Conservation (phyloP, 495 filamentous ascomycete genomes). For the Trichocladium uniseriatum region DNA sequence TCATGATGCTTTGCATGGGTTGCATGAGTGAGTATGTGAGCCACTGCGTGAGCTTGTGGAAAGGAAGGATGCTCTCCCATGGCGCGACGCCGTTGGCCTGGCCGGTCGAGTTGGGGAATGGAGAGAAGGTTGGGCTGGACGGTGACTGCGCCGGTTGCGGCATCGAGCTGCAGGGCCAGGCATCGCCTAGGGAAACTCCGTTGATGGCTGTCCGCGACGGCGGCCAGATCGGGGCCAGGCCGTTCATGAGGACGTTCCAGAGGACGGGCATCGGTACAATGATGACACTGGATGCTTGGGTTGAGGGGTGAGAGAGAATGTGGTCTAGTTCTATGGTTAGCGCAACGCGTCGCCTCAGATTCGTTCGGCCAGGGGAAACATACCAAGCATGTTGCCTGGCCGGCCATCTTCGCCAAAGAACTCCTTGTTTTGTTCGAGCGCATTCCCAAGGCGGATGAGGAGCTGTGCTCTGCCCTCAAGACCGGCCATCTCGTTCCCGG, state of each 20-base stretch:
- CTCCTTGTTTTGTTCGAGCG: slow-evolving; percentile 64
- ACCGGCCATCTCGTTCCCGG: slow-evolving; percentile 74
- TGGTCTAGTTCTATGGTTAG: slow-evolving; percentile 52
- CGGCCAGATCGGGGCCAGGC: slow-evolving; percentile 83
- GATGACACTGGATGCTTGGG: slow-evolving; percentile 74
- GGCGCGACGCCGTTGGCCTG: slow-evolving; percentile 42
- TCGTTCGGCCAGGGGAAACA: background rate
- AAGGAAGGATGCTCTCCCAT: slow-evolving; percentile 93
- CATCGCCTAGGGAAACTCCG: slow-evolving; percentile 82
- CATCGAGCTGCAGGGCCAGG: slow-evolving; percentile 83
- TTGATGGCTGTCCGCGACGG: slow-evolving; percentile 79
- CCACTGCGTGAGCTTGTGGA: slow-evolving; percentile 76
- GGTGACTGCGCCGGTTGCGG: slow-evolving; percentile 54
- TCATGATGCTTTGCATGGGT: slow-evolving; percentile 69
- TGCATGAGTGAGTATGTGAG: slow-evolving; percentile 80
- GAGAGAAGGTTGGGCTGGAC: slow-evolving; percentile 35
- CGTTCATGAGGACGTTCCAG: slow-evolving; percentile 83
- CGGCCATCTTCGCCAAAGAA: slow-evolving; percentile 78
- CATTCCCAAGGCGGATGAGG: slow-evolving; percentile 63
- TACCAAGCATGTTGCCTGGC: slow-evolving; percentile 94
- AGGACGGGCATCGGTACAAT: slow-evolving; percentile 86
- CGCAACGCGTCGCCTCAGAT: background rate
- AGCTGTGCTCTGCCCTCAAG: slow-evolving; percentile 79
- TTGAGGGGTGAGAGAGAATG: slow-evolving; percentile 81
- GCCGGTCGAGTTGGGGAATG: slow-evolving; percentile 35